These are phyloP conservation scores for Clarkia xantiana DNA, from an alignment of 345 rosid genomes.

Conservation along the genomic window DNA sequence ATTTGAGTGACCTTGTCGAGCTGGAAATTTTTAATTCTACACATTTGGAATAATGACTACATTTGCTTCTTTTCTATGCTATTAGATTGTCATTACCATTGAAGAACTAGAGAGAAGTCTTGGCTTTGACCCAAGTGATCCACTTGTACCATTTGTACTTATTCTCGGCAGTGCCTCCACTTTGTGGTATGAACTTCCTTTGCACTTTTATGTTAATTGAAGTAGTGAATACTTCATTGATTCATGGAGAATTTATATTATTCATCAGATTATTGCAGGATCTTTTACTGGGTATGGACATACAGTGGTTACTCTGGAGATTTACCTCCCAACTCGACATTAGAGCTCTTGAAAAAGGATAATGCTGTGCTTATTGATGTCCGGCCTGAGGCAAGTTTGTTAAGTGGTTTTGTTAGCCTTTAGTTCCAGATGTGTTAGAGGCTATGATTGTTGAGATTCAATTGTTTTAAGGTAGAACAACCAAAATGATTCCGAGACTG, in stretches of 20 bases:
- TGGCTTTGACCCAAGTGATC: conserved; percentile 83
- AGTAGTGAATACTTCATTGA: conserved; percentile 8
- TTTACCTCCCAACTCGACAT: conserved; percentile 57
- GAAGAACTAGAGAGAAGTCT: conserved; percentile 58
- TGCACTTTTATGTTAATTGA: neutral
- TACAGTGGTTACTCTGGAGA: conserved; percentile 87
- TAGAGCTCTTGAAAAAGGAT: conserved; percentile 61
- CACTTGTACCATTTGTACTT: conserved; percentile 53
- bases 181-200: conserved; percentile 63
- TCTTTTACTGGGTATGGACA: conserved; percentile 52
- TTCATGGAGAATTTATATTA: conserved; percentile 32
- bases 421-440: conserved; percentile 4
- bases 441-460: neutral
- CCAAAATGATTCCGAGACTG: too few species aligned
- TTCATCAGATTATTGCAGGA: conserved; percentile 86
- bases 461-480: too few species aligned
- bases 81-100: conserved; percentile 36
- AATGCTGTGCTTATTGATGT: conserved; percentile 69
- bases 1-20: too few species aligned
- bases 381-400: conserved; percentile 84
- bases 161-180: conserved; percentile 51
- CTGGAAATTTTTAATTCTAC: neutral
- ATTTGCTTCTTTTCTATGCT: neutral
- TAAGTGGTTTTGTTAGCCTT: conserved; percentile 17
- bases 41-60: neutral